Evolutionary conservation across 2,329 filamentous ascomycete species (phyloP), one percentile per base, ranked within the genome.

Genomic region (Beauveria sp.): DNA sequence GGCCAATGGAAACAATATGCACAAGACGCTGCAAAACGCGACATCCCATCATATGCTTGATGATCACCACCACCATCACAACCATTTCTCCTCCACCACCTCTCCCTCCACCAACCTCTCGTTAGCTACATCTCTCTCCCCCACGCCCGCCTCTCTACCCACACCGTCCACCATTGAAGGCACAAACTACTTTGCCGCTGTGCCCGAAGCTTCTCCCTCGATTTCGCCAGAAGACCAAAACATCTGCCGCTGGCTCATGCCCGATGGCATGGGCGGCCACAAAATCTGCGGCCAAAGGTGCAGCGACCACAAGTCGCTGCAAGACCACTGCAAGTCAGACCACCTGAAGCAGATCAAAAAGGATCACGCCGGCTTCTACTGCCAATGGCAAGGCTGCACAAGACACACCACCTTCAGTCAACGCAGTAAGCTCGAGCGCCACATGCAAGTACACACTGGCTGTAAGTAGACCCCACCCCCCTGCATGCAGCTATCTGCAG

Each of bases 401-500:
- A 80, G 84, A 41, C 73, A 79, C 41, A 75, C 76, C 5, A 78
- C 79, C 18, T 87, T 87, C 64, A 77, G 76, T 2, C 83, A 85
- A 66, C 78, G 82, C 66, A 84, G 83, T 69, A 88, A 88, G 68
- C 75, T 88, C 20, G 84, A 86, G 64, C 76, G 85, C 50, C 85
- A 88, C 67, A 79, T 87, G 71, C 84, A 86, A 65, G 84, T 81
- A 2, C 85, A 88, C 68, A 87, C 85, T 18, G 83, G 83, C 56
- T 83, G 83, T 85, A 73, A 76, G 83, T 76, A n/a, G 22, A 57
- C 37, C 14, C 54, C 55, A 26, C 30, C n/a, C 24, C 14, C 30
- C 28, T 14, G 18, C 30, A 14, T 12, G 8, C 54, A 48, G 30
- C 40, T 34, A 22, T 34, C 30, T 52, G 56, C 48, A 52, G 20